phyloP scores from a whole-genome alignment of 2,329 filamentous ascomycete species.

The Orbilia brochopaga region DNA sequence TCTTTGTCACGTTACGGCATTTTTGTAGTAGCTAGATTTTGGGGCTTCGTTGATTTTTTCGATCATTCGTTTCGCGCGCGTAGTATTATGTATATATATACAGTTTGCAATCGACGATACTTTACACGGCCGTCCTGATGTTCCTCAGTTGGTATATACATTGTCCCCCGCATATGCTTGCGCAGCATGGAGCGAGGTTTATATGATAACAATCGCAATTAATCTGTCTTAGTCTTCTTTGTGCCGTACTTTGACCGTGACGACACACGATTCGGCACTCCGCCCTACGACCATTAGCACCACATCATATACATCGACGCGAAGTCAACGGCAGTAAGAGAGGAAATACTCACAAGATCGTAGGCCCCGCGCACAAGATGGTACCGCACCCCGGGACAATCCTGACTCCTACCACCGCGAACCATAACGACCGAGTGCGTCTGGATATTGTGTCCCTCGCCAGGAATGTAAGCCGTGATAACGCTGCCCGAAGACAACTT shows the following conservation, averaged over 20 bases:
- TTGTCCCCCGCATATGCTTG: no score
- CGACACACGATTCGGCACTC: slow-evolving; percentile 81
- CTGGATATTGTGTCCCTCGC: slow-evolving; percentile 98
- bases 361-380: slow-evolving; percentile 88
- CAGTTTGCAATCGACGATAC: neutral
- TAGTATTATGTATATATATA: slow-evolving; percentile 15
- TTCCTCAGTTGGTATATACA: no score
- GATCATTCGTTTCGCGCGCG: slow-evolving; percentile 1
- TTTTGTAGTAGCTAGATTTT: neutral
- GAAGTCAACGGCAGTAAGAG: neutral
- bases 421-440: slow-evolving; percentile 98
- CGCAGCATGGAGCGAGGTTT: no score
- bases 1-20: neutral
- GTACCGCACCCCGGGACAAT: slow-evolving; percentile 98
- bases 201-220: no score
- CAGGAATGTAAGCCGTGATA: slow-evolving; percentile 92
- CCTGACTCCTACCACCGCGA: slow-evolving; percentile 88
- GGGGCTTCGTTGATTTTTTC: no score
- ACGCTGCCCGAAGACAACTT: slow-evolving; percentile 84
- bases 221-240: slow-evolving; percentile 89
- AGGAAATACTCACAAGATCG: slow-evolving; percentile 75
- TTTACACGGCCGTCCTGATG: no score
- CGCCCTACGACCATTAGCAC: slow-evolving; percentile 68
- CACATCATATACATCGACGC: neutral
- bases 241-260: slow-evolving; percentile 96